Conservation (phyloP, 202 grass and related monocot genomes). For the Brachypodium distachyon region DNA sequence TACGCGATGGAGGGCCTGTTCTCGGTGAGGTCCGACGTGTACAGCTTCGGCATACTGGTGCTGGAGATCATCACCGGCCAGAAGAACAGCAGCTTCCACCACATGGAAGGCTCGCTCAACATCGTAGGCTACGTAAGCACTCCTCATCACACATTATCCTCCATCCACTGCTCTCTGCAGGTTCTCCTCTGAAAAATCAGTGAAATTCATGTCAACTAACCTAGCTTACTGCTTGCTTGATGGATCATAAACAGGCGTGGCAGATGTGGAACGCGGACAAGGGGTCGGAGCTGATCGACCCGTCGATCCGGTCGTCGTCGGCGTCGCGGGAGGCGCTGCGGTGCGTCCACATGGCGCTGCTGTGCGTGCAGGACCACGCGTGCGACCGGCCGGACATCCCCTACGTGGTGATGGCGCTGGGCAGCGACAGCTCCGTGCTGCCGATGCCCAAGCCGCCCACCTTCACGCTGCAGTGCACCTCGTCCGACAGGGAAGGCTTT, state of each 20-base stretch:
- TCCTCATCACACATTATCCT: background rate
- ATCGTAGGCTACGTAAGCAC: constrained; percentile 47
- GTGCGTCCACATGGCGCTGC: constrained; percentile 60
- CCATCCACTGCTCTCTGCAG: background rate
- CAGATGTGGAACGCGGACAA: constrained; percentile 53
- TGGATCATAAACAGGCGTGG: constrained; percentile 38
- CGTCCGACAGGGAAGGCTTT: background rate
- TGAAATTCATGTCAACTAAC: too few species aligned
- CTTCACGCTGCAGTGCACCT: constrained; percentile 50
- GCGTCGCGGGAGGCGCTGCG: constrained; percentile 23
- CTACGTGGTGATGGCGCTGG: constrained; percentile 52
- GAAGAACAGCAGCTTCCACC: constrained; percentile 58
- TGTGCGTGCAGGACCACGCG: constrained; percentile 88
- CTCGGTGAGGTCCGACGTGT: constrained; percentile 55
- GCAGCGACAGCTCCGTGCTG: constrained; percentile 31
- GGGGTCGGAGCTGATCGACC: constrained; percentile 49
- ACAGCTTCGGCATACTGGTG: constrained; percentile 64
- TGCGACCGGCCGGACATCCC: constrained; percentile 62
- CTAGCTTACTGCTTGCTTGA: background rate
- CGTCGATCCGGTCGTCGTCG: constrained; percentile 18
- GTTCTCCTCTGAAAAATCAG: background rate
- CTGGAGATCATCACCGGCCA: constrained; percentile 45
- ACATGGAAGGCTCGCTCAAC: constrained; percentile 35
- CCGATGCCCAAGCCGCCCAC: constrained; percentile 56
- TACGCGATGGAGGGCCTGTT: constrained; percentile 63